phyloP scores from a whole-genome alignment of 2,329 filamentous ascomycete genomes.

The Fusarium sp. region DNA sequence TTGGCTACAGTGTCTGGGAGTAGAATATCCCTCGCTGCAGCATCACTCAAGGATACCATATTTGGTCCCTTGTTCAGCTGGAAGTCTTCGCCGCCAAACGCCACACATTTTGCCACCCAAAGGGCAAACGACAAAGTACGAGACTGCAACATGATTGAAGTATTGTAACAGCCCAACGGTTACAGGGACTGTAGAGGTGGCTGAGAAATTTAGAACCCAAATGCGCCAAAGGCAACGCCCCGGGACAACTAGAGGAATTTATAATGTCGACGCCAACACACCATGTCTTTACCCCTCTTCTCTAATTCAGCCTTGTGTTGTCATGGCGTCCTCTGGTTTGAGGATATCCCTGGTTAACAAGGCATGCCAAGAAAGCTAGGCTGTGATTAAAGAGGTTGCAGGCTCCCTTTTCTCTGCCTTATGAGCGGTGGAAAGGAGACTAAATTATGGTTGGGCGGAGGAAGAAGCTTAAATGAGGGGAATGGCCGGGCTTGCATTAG shows the following conservation, averaged over 20 bases:
- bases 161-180: not conserved
- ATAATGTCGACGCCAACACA: not conserved
- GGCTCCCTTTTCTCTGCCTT: not conserved
- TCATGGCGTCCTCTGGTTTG: not conserved
- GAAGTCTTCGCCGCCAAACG: not conserved
- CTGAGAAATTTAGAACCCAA: too few relatives aligned
- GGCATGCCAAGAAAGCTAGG: constrained; percentile 2
- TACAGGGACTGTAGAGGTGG: not conserved
- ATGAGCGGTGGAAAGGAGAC: too few relatives aligned
- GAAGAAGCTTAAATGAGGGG: not conserved
- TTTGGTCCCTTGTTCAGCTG: not conserved
- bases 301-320: not conserved
- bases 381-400: not conserved
- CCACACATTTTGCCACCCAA: not conserved
- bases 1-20: not conserved
- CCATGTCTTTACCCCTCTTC: constrained; percentile 14
- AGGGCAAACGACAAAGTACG: not conserved
- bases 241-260: not conserved
- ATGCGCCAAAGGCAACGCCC: not conserved
- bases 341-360: not conserved
- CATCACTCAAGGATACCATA: not conserved
- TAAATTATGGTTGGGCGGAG: not conserved
- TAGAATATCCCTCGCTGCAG: not conserved
- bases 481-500: too few relatives aligned
- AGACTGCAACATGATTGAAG: not conserved